A percentile compares a stretch with the other conserved stretches of the same genome.
phyloP scores from a whole-genome alignment of 768 basidiomycete species.

The Kwoniella europaea region DNA sequence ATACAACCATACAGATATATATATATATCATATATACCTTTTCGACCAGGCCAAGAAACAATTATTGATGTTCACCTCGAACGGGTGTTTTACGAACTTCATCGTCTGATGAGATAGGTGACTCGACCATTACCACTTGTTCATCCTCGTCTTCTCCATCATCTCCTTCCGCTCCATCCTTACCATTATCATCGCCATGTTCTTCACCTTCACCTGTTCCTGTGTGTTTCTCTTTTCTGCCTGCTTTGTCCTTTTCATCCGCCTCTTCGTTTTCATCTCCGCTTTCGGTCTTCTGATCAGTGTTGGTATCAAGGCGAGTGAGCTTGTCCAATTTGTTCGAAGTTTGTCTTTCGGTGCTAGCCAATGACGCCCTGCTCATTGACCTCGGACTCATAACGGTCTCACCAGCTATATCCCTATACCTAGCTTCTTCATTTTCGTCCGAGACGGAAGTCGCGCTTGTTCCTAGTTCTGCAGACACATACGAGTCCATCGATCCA shows the following conservation, averaged over 20 bases:
- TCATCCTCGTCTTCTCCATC: conserved; percentile 2
- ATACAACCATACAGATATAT: conserved; percentile 3
- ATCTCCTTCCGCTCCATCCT: not conserved
- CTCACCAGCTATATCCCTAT: conserved; percentile 17
- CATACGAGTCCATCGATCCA: conserved; percentile 52
- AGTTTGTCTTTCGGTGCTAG: conserved; percentile 8
- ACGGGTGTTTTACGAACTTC: conserved; percentile 16
- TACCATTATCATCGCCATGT: not conserved
- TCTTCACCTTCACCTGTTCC: not conserved
- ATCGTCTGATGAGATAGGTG: conserved; percentile 22
- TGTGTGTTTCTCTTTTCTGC: not conserved
- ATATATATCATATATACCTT: not conserved
- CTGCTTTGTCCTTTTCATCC: not conserved
- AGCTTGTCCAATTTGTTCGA: conserved; percentile 20
- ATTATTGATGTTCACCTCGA: conserved; percentile 2
- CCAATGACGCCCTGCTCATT: conserved; percentile 15
- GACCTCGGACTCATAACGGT: conserved; percentile 17
- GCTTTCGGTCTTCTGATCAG: not conserved
- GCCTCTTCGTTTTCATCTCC: not conserved
- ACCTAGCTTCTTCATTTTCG: conserved; percentile 22
- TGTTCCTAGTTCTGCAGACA: conserved; percentile 24
- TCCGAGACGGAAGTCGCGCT: conserved; percentile 25
- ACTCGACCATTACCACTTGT: conserved; percentile 19
- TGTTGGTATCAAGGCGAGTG: conserved; percentile 21
- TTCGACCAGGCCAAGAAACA: not conserved